Base-by-base conservation (phyloP, 1,284 basidiomycete genomes). In the Neotropicomus parvogracilis region DNA sequence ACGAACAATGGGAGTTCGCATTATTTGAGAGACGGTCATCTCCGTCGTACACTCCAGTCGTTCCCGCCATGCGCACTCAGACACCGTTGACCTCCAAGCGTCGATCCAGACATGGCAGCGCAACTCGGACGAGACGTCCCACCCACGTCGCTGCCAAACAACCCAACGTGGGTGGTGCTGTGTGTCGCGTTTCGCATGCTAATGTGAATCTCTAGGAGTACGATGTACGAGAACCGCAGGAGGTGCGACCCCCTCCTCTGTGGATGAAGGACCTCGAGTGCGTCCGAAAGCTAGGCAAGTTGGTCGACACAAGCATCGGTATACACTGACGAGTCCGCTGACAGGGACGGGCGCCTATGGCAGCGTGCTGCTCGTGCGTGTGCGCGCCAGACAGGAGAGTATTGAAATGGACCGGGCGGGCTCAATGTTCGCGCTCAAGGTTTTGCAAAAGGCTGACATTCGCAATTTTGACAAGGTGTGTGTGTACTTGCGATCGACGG, bases 351-450 rank as follows among this genome's bases (percentile, higher is more conserved):
- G 76, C n/a, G 58, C 55, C 11, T 66, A 65, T 53, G 68, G 68
- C 9, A 61, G 63, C 17, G 77, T 76, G 12, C 56, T 75, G n/a
- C 62, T 77, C 5, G 74, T 71, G n/a, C 65, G 56, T 7, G 59
- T 62, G 32, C 58, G 58, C 6, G 31, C 29, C 5, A 49, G 52
- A 48, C 60, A 16, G 56, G 53, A 50, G 24, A 19, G 17, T 0
- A 64, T 71, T 47, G 51, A 44, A 14, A 46, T 66, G 11, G 70
- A 73, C 40, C 58, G 50, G 10, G 55, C 64, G 4, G 66, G 65
- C 11, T 54, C 61, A 7, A 24, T 59, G 7, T 62, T 76, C 44
- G 75, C 76, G 2, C 45, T 80, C 48, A 80, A 80, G 53, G 62
- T 67, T 0, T 48, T 72, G 13, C 60, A 57, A 20, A 75, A 73